These are phyloP conservation scores for Ajuga chamaepitys DNA, from an alignment of 257 asterid species.

Conservation along the genomic window DNA sequence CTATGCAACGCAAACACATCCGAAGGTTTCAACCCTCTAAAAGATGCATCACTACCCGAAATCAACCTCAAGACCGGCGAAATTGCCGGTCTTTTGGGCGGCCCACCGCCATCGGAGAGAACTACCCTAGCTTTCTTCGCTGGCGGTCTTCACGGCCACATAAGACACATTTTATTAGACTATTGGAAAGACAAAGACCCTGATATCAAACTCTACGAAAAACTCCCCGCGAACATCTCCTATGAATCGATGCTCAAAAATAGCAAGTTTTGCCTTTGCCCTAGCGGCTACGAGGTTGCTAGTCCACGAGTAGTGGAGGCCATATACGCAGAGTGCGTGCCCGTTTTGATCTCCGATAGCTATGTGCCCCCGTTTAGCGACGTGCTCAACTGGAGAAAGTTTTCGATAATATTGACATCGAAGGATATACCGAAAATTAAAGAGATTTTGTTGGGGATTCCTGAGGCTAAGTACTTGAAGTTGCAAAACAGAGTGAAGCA, in stretches of 20 bases:
- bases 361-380: slow-evolving; percentile 54
- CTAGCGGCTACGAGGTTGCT: slow-evolving; percentile 70
- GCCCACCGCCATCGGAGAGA: slow-evolving; percentile 53
- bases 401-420: slow-evolving; percentile 30
- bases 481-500: slow-evolving; percentile 43
- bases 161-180: slow-evolving; percentile 43
- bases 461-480: slow-evolving; percentile 36
- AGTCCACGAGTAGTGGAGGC: slow-evolving; percentile 73
- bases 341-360: slow-evolving; percentile 42
- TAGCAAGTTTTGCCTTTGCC: slow-evolving; percentile 58
- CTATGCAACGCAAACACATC: slow-evolving; percentile 82
- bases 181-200: slow-evolving; percentile 64
- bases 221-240: slow-evolving; percentile 23
- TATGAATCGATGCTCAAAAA: slow-evolving; percentile 34
- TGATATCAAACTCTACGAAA: slow-evolving; percentile 31
- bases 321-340: slow-evolving; percentile 59
- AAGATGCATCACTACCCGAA: slow-evolving; percentile 67
- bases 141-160: slow-evolving; percentile 67
- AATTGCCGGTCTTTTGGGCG: slow-evolving; percentile 58
- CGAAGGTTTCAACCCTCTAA: slow-evolving; percentile 71
- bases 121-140: slow-evolving; percentile 77
- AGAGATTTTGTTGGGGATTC: slow-evolving; percentile 31
- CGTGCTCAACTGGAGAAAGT: slow-evolving; percentile 48
- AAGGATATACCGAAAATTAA: slow-evolving; percentile 47
- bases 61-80: slow-evolving; percentile 66